Evolutionary conservation across 2,329 filamentous ascomycete species (phyloP), one percentile per base, ranked within the genome.

Genomic region (Claviceps sp.): DNA sequence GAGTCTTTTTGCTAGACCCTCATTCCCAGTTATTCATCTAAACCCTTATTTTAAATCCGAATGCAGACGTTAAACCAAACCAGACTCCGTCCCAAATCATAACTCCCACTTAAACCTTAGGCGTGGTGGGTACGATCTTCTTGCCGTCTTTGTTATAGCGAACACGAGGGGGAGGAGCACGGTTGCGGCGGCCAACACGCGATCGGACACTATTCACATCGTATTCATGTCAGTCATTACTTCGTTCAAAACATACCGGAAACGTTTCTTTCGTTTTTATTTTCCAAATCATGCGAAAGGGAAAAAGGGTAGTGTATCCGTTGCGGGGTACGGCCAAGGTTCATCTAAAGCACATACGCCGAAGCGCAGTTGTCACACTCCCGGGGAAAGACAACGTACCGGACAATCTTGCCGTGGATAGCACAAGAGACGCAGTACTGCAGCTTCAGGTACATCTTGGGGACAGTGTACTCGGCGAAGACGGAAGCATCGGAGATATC

Each of bases 391-490:
- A 68, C 68, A 73, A 82, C 90, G 76, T 93, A 97, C 91, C 93
- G 91, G 77, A 98, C 94, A 75, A 98, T 98, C 87, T 98, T 98
- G 83, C 93, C 93, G 83, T 98, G 93, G 65, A 98, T 98, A 71
- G 93, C 93, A 79, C 93, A 98, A 76, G 91, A 97, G 72, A 98
- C 93, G 76, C 93, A 98, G 89, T 98, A 98, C 82, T 98, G 93
- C 74, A 98, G 86, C 87, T 98, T 98, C 78, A 98, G 82, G 88
- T 98, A 98, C 94, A 98, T 98, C 88, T 98, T 98, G 78, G 93
- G 93, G 70, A 98, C 91, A 66, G 89, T 90, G 83, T 98, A 98
- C 81, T 98, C 93, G 69, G 87, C 75, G 79, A 97, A 98, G 76
- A 98, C 93, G 70, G 93, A 97, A 70, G 94, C 93, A 74, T 98